Evolutionary conservation across 2,329 filamentous ascomycete genomes (phyloP).

Genomic region (Didymella pinodella): DNA sequence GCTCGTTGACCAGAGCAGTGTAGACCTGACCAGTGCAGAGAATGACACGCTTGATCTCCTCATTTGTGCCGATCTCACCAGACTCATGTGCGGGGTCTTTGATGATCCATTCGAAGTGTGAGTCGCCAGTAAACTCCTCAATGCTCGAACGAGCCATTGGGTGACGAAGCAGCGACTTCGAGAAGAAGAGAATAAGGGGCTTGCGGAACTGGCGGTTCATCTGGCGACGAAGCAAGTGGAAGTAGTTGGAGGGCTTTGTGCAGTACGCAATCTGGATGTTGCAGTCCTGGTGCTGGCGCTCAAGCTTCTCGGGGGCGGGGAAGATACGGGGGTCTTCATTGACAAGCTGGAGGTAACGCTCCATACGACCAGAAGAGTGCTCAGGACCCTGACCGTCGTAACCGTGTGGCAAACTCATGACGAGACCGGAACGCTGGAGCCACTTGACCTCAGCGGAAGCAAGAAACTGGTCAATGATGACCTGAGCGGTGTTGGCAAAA

Average conservation of each 20-base stretch:
- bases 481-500: conserved; percentile 99
- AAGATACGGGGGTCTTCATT: conserved; percentile 97
- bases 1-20: conserved; percentile 87
- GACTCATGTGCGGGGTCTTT: conserved; percentile 84
- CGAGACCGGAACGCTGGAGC: conserved; percentile 96
- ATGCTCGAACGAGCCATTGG: conserved; percentile 88
- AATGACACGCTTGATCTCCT: conserved; percentile 92
- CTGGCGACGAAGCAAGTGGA: conserved; percentile 95
- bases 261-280: conserved; percentile 99
- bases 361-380: conserved; percentile 96
- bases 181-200: conserved; percentile 97
- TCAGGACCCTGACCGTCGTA: conserved; percentile 98
- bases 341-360: conserved; percentile 95
- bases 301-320: conserved; percentile 85
- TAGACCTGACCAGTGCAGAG: conserved; percentile 96
- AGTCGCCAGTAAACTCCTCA: conserved; percentile 89
- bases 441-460: conserved; percentile 98
- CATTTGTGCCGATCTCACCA: conserved; percentile 75
- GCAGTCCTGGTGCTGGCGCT: conserved; percentile 98
- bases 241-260: conserved; percentile 94
- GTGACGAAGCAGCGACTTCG: conserved; percentile 93
- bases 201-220: conserved; percentile 99
- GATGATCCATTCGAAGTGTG: conserved; percentile 97
- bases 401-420: conserved; percentile 95
- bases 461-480: conserved; percentile 98